Base-by-base conservation (phyloP, 192 early-diverging fungal species). In the Dissophora globulifera region DNA sequence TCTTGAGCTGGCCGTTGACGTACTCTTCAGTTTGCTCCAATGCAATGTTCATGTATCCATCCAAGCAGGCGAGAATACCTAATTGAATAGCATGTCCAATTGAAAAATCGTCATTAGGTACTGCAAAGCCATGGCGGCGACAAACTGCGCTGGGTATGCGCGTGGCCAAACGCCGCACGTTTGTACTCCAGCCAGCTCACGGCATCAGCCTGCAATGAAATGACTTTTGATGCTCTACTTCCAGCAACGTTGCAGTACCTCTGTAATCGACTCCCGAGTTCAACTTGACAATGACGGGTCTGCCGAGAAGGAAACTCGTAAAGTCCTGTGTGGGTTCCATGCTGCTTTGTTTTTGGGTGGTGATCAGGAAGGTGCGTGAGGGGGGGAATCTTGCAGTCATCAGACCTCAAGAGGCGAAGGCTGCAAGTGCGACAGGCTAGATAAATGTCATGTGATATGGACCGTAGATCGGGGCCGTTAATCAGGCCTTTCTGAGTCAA, bases 31-130 rank as follows among this genome's bases (percentile, higher is more conserved):
- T 97, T 58, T 95, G 88, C 82, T 97, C 97, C 75, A 99, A 60
- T 13, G 95, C 97, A 84, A 99, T 96, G 81, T 99, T 97, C 96
- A 94, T 94, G 62, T 94, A 98, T 12, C 95, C 94, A 75, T 99
- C 96, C 59, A 99, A 75, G 79, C 95, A 96, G 16, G 95, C 92
- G 42, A 97, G 82, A 11, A 91, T 85, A 22, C 93, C 93, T 93
- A 68, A 16, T 41, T 23, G 40, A 41, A 13, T 9, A 38, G n/a
- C n/a, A n/a, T n/a, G n/a, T n/a, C n/a, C n/a, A n/a, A n/a, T n/a
- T n/a, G n/a, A n/a, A n/a, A n/a, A n/a, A n/a, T n/a, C n/a, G n/a
- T n/a, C n/a, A n/a, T n/a, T n/a, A n/a, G n/a, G n/a, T n/a, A n/a
- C n/a, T n/a, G n/a, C n/a, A n/a, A n/a, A n/a, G n/a, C n/a, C n/a